Percentiles rank a stretch among this genome's conserved stretches.
phyloP scores from a whole-genome alignment of 176 grass and related monocot genomes.

The Melocanna baccifera region DNA sequence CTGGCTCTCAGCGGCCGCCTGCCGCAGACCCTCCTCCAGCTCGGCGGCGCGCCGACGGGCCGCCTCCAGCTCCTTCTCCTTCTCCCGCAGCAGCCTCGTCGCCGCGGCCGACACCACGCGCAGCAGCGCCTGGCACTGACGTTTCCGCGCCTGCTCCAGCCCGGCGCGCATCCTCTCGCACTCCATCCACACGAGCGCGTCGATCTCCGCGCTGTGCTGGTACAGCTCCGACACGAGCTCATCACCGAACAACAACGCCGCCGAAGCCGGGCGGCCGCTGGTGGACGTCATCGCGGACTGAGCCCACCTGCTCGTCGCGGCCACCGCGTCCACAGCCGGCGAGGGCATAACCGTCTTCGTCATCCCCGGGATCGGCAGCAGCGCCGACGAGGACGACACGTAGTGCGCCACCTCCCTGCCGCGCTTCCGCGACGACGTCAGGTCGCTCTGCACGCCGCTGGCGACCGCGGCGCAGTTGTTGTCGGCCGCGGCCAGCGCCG shows the following conservation, averaged over 20 bases:
- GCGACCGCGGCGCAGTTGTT: neutral
- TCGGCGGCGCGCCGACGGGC: constrained; percentile 12
- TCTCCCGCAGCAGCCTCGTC: constrained; percentile 12
- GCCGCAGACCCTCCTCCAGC: constrained; percentile 47
- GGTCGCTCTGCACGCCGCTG: constrained; percentile 46
- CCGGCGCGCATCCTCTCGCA: constrained; percentile 34
- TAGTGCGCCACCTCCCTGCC: constrained; percentile 4
- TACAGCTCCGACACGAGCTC: constrained; percentile 26
- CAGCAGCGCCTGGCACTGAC: constrained; percentile 36
- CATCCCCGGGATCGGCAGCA: constrained; percentile 3
- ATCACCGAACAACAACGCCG: neutral
- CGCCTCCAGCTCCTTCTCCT: constrained; percentile 39
- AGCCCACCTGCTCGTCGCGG: neutral
- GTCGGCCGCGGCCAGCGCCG: neutral
- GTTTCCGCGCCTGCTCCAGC: constrained; percentile 31
- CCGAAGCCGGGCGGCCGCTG: constrained; percentile 14
- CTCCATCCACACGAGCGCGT: constrained; percentile 41
- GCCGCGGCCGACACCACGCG: neutral
- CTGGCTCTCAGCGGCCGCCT: constrained; percentile 38
- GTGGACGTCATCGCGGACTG: constrained; percentile 43
- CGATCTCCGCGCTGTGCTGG: constrained; percentile 30
- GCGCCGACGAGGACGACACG: neutral
- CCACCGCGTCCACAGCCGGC: neutral
- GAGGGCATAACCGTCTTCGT: neutral
- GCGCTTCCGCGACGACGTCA: constrained; percentile 52